Conservation (phyloP, 2,329 filamentous ascomycete species). For the Monosporascus sp. region DNA sequence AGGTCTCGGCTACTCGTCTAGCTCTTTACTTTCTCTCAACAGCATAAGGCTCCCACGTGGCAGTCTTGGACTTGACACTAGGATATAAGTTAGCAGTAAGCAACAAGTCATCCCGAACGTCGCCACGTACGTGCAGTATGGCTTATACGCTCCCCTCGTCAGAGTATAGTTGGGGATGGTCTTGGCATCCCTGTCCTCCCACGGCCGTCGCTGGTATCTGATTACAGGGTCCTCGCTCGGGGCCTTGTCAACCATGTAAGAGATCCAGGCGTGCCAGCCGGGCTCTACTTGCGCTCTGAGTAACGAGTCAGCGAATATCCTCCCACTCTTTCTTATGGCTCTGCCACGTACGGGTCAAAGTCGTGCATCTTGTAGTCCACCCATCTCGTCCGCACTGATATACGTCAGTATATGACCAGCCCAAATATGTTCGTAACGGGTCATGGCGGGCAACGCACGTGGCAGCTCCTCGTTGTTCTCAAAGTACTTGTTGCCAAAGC, state of each 20-base stretch:
- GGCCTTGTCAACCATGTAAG: constrained; percentile 84
- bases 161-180: constrained; percentile 70
- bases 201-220: constrained; percentile 60
- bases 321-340: neutral
- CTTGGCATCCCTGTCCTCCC: constrained; percentile 66
- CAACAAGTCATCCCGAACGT: neutral
- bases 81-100: constrained; percentile 14
- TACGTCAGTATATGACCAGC: constrained; percentile 5
- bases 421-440: neutral
- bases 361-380: constrained; percentile 92
- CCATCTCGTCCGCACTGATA: constrained; percentile 85
- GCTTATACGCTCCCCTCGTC: constrained; percentile 76
- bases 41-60: constrained; percentile 43
- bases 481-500: constrained; percentile 95
- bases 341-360: constrained; percentile 60
- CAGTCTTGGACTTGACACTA: constrained; percentile 50
- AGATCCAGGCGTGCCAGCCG: constrained; percentile 97
- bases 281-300: constrained; percentile 77
- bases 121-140: constrained; percentile 86
- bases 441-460: constrained; percentile 47
- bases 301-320: constrained; percentile 7
- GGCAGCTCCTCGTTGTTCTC: constrained; percentile 95
- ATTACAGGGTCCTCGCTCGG: constrained; percentile 72
- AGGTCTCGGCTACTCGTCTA: neutral
- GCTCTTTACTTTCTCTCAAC: constrained; percentile 21